Evolutionary conservation across 2,329 filamentous ascomycete genomes (phyloP).

Genomic region (Fusarium sp.): DNA sequence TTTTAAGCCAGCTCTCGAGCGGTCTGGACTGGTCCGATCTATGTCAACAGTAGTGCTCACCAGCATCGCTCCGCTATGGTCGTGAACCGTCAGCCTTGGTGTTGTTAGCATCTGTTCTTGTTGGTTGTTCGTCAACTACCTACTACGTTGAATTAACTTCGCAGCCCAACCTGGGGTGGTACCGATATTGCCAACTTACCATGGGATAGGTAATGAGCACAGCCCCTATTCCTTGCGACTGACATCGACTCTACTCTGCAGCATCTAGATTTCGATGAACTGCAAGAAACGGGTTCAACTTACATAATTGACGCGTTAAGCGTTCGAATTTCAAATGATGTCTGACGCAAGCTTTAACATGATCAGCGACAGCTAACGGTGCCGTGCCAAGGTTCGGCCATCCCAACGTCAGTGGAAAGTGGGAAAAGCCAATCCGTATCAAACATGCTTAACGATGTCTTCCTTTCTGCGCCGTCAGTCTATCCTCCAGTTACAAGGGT

Average conservation of each 20-base stretch:
- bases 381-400: not conserved
- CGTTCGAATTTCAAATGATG: not conserved
- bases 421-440: too few species aligned
- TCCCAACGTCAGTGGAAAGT: too few species aligned
- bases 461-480: not conserved
- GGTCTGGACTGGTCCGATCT: not conserved
- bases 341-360: not conserved
- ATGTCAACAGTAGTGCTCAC: not conserved
- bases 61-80: not conserved
- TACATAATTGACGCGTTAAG: constrained; percentile 1
- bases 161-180: not conserved
- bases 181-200: not conserved
- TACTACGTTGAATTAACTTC: not conserved
- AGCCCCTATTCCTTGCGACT: not conserved
- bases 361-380: not conserved
- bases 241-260: not conserved
- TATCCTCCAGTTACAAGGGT: not conserved
- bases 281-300: not conserved
- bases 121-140: not conserved
- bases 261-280: not conserved
- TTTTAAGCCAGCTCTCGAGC: not conserved
- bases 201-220: not conserved
- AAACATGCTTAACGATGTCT: not conserved
- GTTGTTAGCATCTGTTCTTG: not conserved
- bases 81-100: not conserved